Conservation (phyloP, 495 filamentous ascomycete species). For the Neurospora sp. region DNA sequence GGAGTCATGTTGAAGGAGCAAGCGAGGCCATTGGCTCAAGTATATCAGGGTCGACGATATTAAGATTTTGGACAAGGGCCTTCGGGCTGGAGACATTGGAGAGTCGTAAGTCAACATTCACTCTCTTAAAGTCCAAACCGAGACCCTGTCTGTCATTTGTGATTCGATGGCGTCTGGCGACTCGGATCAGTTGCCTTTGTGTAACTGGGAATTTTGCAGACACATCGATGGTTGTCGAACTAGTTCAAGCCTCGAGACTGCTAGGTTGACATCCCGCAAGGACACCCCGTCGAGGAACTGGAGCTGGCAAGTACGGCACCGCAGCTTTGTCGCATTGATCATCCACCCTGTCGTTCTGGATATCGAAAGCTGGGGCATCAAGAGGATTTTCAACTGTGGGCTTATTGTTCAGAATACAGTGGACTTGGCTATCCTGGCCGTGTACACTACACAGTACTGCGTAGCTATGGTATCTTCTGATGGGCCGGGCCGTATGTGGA, state of each 20-base stretch:
- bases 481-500: background rate
- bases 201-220: constrained; percentile 1
- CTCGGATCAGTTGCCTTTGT: constrained; percentile 6
- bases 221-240: background rate
- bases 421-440: background rate
- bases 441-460: background rate
- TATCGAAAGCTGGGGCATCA: background rate
- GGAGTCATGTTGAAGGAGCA: background rate
- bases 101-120: background rate
- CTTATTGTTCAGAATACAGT: background rate
- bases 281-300: background rate
- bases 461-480: background rate
- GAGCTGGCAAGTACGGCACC: background rate
- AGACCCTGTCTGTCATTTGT: background rate
- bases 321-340: background rate
- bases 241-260: constrained; percentile 10
- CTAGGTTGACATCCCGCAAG: constrained; percentile 1
- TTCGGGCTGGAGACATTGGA: background rate
- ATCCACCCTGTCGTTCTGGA: background rate
- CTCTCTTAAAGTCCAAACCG: background rate
- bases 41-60: background rate
- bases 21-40: background rate
- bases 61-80: background rate
- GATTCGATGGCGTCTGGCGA: constrained; percentile 3
- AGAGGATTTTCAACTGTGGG: background rate